A percentile compares a stretch with the other conserved stretches of the same genome.
Conservation (phyloP, 441 rosid species). For the Omphalea diandra region DNA sequence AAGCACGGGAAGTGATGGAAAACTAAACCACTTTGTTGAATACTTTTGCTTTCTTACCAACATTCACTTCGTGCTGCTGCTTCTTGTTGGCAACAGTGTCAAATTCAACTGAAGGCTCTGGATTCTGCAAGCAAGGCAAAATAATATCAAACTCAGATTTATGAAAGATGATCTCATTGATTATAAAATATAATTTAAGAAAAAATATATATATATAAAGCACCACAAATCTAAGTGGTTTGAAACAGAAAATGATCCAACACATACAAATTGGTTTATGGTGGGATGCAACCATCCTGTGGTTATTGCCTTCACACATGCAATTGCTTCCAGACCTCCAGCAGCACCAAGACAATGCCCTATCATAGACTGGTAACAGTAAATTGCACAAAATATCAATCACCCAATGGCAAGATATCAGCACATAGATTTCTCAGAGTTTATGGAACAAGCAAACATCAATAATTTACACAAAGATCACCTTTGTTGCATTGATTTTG, state of each 20-base stretch:
- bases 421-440: constrained; percentile 3
- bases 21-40: neutral
- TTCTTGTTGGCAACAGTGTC: constrained; percentile 80
- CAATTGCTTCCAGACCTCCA: constrained; percentile 97
- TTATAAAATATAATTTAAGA: too few relatives aligned
- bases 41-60: constrained; percentile 57
- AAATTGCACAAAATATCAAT: constrained; percentile 12
- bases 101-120: constrained; percentile 85
- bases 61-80: constrained; percentile 88
- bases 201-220: neutral
- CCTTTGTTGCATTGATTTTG: constrained; percentile 98
- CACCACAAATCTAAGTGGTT: neutral
- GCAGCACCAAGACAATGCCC: constrained; percentile 99
- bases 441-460: neutral
- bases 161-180: neutral
- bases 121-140: constrained; percentile 53
- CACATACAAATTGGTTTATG: constrained; percentile 87
- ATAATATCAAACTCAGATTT: constrained; percentile 7
- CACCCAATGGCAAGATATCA: constrained; percentile 13
- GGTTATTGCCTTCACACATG: constrained; percentile 80
- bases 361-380: constrained; percentile 78
- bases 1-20: neutral
- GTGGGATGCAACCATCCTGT: constrained; percentile 98
- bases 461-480: constrained; percentile 16
- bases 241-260: constrained; percentile 9